Evolutionary conservation across 345 rosid genomes (phyloP).

Genomic region (Heritiera fomes): DNA sequence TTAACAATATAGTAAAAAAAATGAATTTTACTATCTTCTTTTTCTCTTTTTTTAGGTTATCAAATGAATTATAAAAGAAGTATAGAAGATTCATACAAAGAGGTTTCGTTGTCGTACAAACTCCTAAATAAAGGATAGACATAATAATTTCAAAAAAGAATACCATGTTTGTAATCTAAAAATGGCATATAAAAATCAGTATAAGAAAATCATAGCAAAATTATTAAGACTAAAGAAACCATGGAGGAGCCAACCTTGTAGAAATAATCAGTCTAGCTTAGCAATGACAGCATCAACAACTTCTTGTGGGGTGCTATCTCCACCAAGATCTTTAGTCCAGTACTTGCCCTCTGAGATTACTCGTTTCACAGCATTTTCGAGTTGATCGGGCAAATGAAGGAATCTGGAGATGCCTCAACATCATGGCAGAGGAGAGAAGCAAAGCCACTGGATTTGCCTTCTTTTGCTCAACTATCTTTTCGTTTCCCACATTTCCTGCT

Average conservation of each 20-base stretch:
- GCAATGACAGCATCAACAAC: conserved; percentile 79
- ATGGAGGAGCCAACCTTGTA: background rate
- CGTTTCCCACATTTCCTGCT: conserved; percentile 93
- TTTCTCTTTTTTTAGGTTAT: no score
- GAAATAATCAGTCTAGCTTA: conserved; percentile 35
- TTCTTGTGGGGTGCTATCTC: conserved; percentile 69
- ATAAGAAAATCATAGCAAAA: background rate
- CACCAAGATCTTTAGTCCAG: conserved; percentile 88
- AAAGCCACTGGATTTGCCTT: conserved; percentile 93
- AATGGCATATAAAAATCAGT: background rate
- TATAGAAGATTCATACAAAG: no score
- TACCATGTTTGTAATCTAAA: background rate
- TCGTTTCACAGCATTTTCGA: conserved; percentile 77
- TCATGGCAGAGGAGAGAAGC: conserved; percentile 95
- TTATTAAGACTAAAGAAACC: background rate
- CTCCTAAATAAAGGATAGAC: background rate
- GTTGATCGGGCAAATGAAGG: conserved; percentile 86
- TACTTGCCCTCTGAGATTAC: conserved; percentile 67
- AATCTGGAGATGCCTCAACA: conserved; percentile 95
- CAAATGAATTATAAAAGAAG: no score
- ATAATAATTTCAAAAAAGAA: background rate
- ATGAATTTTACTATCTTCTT: no score
- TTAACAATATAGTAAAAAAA: no score
- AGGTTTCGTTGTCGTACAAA: no score
- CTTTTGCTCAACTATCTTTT: conserved; percentile 55